phyloP scores from a whole-genome alignment of 2,329 filamentous ascomycete genomes.

The Trichoderma sp. region DNA sequence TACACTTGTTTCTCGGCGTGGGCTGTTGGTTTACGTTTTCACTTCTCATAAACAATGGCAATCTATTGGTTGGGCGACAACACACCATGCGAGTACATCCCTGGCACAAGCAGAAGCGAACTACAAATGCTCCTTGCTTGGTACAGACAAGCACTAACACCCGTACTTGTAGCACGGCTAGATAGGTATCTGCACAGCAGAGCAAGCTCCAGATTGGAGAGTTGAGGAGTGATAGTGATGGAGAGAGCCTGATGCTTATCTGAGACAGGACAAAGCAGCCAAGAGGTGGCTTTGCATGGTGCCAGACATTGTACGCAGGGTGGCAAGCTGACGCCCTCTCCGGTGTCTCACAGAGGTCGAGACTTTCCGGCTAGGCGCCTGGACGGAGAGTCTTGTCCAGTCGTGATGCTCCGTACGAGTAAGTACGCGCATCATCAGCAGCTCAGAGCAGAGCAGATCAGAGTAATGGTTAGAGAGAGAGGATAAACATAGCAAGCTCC shows the following conservation, averaged over 20 bases:
- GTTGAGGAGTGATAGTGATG: not conserved
- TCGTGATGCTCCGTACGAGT: not conserved
- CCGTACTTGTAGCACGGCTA: not conserved
- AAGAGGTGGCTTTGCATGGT: slow-evolving; percentile 17
- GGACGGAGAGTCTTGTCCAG: not conserved
- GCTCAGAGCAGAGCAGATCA: not conserved
- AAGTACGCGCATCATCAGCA: slow-evolving; percentile 1
- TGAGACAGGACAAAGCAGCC: slow-evolving; percentile 17
- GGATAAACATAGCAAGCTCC: not conserved
- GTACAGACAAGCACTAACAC: not conserved
- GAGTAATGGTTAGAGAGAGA: not conserved
- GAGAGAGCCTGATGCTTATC: slow-evolving; percentile 1
- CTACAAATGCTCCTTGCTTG: not conserved
- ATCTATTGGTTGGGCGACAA: not conserved
- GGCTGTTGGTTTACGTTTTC: slow-evolving; percentile 12
- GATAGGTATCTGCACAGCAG: not conserved
- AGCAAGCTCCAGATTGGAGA: not conserved
- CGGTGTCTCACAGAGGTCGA: slow-evolving; percentile 13
- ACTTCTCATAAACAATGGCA: slow-evolving; percentile 7
- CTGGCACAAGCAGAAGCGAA: not conserved
- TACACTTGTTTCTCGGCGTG: not conserved
- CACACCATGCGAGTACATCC: not conserved
- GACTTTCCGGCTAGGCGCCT: slow-evolving; percentile 5
- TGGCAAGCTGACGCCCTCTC: slow-evolving; percentile 17
- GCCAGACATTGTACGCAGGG: slow-evolving; percentile 12